Percentiles rank a stretch among this genome's conserved stretches.
These are phyloP conservation scores for Oryza rufipogon DNA, from an alignment of 176 grass and related monocot species.

Conservation along the genomic window DNA sequence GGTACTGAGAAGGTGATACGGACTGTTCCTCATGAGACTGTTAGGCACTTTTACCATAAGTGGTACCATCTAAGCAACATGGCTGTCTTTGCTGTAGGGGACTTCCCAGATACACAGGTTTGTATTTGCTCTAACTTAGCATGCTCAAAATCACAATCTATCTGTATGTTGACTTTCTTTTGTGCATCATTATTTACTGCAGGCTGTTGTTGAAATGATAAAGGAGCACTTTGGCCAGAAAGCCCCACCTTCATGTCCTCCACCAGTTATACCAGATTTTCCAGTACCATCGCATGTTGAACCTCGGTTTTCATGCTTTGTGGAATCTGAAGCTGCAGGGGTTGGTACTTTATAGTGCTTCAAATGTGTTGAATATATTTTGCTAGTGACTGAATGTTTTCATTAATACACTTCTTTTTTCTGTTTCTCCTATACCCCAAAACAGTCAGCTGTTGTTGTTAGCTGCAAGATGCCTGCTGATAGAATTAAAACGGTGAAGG, in stretches of 20 bases:
- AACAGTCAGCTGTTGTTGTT: conserved; percentile 95
- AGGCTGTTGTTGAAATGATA: conserved; percentile 94
- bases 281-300: conserved; percentile 83
- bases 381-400: conserved; percentile 18
- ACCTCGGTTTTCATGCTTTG: conserved; percentile 97
- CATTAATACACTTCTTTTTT: conserved; percentile 20
- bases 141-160: conserved; percentile 33
- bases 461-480: conserved; percentile 92
- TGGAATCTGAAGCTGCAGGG: conserved; percentile 99
- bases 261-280: conserved; percentile 77
- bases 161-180: conserved; percentile 35
- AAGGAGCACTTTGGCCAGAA: conserved; percentile 93
- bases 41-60: conserved; percentile 81
- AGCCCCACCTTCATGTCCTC: conserved; percentile 48
- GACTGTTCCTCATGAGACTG: conserved; percentile 76
- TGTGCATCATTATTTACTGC: conserved; percentile 33
- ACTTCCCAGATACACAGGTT: conserved; percentile 87
- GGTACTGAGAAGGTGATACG: conserved; percentile 94
- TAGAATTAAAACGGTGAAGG: conserved; percentile 85
- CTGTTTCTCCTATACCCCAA: conserved; percentile 43
- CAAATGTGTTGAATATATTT: not conserved
- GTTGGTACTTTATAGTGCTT: conserved; percentile 51
- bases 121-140: conserved; percentile 33
- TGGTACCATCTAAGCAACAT: conserved; percentile 99
- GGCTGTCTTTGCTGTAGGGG: conserved; percentile 94